These are phyloP conservation scores for Aaosphaeria pasadenensis DNA, from an alignment of 2,329 filamentous ascomycete species.

Conservation along the genomic window DNA sequence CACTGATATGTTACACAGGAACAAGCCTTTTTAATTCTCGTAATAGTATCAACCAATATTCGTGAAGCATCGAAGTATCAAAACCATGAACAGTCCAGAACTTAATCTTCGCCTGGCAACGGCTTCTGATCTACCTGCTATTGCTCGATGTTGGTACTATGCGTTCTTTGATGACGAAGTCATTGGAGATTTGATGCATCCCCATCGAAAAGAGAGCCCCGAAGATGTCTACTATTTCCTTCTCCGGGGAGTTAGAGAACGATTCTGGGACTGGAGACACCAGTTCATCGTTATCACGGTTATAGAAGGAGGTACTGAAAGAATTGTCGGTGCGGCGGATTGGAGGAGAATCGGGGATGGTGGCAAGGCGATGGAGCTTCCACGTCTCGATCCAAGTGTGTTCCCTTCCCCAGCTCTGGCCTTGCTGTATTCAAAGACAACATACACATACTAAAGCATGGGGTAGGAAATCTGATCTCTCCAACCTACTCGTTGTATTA, in stretches of 20 bases:
- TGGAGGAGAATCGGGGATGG: conserved; percentile 25
- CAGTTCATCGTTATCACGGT: conserved; percentile 20
- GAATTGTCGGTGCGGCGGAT: conserved; percentile 23
- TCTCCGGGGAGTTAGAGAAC: conserved; percentile 19
- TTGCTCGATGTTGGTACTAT: conserved; percentile 20
- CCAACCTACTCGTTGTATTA: conserved; percentile 12
- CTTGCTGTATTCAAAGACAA: background rate
- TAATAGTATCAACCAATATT: too few species aligned
- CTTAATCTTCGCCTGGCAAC: conserved; percentile 9
- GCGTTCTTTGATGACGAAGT: conserved; percentile 33
- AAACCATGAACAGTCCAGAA: background rate
- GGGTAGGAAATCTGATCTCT: conserved; percentile 17
- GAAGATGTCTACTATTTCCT: conserved; percentile 29
- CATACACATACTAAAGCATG: conserved; percentile 1
- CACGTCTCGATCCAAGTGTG: conserved; percentile 19
- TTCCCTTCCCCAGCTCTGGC: background rate
- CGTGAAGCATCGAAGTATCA: too few species aligned
- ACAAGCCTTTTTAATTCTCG: too few species aligned
- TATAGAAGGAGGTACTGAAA: conserved; percentile 5
- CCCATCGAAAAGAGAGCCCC: conserved; percentile 21
- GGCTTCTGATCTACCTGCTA: conserved; percentile 14
- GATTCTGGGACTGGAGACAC: conserved; percentile 29
- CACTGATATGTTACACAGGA: too few species aligned
- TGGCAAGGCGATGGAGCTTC: conserved; percentile 12
- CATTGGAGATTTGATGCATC: conserved; percentile 31